phyloP scores from a whole-genome alignment of 1,139 yeast species.

The Kodamaea suecica region DNA sequence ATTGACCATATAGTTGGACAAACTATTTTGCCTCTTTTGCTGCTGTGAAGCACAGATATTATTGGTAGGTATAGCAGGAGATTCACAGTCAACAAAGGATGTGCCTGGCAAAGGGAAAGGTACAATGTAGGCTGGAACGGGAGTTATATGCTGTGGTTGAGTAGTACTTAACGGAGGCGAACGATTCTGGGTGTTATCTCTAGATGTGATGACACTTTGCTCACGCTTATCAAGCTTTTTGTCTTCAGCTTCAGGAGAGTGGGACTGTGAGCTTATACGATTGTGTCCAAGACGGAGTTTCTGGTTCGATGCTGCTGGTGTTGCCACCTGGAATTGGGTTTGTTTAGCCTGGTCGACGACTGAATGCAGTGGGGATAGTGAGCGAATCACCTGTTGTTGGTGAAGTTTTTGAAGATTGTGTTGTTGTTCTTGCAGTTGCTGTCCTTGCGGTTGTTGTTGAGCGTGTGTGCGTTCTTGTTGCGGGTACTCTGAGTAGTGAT shows the following conservation, averaged over 20 bases:
- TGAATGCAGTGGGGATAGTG: slow-evolving; percentile 1
- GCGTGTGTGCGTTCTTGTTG: neutral
- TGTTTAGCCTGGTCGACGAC: neutral
- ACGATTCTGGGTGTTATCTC: neutral
- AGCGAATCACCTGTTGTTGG: too few species aligned
- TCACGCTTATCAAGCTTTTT: neutral
- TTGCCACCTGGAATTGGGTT: slow-evolving; percentile 2
- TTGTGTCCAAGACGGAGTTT: slow-evolving; percentile 1
- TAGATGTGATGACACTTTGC: too few species aligned
- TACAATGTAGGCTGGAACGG: neutral
- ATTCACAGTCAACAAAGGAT: neutral
- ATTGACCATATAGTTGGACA: slow-evolving; percentile 34
- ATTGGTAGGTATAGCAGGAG: neutral
- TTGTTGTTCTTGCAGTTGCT: neutral
- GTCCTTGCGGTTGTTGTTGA: too few species aligned
- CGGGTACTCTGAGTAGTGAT: neutral
- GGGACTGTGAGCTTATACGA: slow-evolving; percentile 1
- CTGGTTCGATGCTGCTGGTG: slow-evolving; percentile 1
- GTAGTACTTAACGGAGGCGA: too few species aligned
- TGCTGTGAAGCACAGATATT: neutral
- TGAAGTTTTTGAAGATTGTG: neutral
- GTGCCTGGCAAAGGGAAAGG: neutral
- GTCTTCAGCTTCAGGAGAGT: neutral
- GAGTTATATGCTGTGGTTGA: too few species aligned
- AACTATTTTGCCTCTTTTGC: slow-evolving; percentile 43